Percentiles rank a stretch among this genome's conserved stretches.
These are phyloP conservation scores for Pterocarpus macrocarpus DNA, from an alignment of 306 rosid genomes.

Conservation along the genomic window DNA sequence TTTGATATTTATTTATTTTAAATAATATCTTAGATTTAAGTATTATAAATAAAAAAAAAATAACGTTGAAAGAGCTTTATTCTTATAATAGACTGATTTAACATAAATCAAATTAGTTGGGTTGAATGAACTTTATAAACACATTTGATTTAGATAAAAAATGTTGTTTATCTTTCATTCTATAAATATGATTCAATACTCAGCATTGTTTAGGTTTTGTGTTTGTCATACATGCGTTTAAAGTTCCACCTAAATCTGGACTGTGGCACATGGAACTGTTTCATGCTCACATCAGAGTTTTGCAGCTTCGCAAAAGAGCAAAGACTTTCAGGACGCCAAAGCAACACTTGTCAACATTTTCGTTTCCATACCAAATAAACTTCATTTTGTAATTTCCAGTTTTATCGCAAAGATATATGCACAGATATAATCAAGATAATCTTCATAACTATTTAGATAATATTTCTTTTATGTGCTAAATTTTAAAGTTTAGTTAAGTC, in stretches of 20 bases:
- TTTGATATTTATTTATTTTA: too few relatives aligned
- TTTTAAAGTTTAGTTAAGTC: too few relatives aligned
- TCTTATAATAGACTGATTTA: too few relatives aligned
- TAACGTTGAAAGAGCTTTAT: too few relatives aligned
- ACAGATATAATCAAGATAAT: too few relatives aligned
- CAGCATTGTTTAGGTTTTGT: neutral
- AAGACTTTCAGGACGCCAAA: neutral
- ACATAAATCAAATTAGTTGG: too few relatives aligned
- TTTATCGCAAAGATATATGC: neutral
- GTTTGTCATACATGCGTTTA: constrained; percentile 17
- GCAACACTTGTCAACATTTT: constrained; percentile 16
- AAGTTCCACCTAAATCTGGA: constrained; percentile 34
- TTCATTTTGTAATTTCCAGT: neutral
- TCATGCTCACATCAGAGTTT: neutral
- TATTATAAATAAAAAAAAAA: neutral
- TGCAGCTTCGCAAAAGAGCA: neutral
- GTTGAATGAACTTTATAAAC: too few relatives aligned
- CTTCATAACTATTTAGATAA: too few relatives aligned
- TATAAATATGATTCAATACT: neutral
- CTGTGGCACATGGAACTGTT: constrained; percentile 36
- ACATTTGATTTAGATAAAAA: too few relatives aligned
- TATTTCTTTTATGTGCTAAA: too few relatives aligned
- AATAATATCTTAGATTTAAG: too few relatives aligned
- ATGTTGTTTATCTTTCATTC: neutral
- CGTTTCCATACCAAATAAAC: neutral